Conservation (phyloP, 2,329 filamentous ascomycete genomes). For the Fonsecaea multimorphosa region DNA sequence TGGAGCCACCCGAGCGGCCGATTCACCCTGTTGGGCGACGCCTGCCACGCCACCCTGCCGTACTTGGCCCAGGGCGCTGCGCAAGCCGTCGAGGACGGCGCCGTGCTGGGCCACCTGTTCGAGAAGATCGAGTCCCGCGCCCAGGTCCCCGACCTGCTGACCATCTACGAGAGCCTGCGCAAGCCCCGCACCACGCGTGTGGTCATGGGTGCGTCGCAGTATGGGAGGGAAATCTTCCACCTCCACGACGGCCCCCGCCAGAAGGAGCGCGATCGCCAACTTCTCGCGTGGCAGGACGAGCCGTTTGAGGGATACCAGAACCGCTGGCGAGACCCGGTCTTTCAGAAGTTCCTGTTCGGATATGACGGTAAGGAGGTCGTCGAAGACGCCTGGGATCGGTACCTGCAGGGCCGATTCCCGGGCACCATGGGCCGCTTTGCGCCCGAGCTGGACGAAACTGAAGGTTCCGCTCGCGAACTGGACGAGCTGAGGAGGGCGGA, state of each 20-base stretch:
- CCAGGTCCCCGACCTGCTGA: conserved; percentile 47
- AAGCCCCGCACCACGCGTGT: conserved; percentile 50
- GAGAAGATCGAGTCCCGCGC: conserved; percentile 36
- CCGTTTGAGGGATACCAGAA: conserved; percentile 31
- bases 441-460: too few species aligned
- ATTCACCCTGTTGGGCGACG: conserved; percentile 50
- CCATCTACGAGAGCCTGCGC: conserved; percentile 47
- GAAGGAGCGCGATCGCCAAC: conserved; percentile 48
- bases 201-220: conserved; percentile 43
- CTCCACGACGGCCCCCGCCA: conserved; percentile 50
- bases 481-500: too few species aligned
- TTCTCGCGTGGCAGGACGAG: conserved; percentile 16
- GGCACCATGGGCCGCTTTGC: conserved; percentile 23
- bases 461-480: too few species aligned
- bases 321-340: conserved; percentile 31
- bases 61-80: conserved; percentile 45
- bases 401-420: conserved; percentile 21
- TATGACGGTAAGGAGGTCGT: conserved; percentile 28
- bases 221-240: conserved; percentile 48
- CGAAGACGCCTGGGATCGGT: conserved; percentile 23
- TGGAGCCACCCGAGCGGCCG: conserved; percentile 31
- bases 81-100: conserved; percentile 44
- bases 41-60: conserved; percentile 55
- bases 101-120: conserved; percentile 44
- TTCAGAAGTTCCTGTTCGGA: conserved; percentile 32